Evolutionary conservation across 2,329 filamentous ascomycete genomes (phyloP), one percentile per base, ranked within the genome.

Genomic region (Monilinia laxa): DNA sequence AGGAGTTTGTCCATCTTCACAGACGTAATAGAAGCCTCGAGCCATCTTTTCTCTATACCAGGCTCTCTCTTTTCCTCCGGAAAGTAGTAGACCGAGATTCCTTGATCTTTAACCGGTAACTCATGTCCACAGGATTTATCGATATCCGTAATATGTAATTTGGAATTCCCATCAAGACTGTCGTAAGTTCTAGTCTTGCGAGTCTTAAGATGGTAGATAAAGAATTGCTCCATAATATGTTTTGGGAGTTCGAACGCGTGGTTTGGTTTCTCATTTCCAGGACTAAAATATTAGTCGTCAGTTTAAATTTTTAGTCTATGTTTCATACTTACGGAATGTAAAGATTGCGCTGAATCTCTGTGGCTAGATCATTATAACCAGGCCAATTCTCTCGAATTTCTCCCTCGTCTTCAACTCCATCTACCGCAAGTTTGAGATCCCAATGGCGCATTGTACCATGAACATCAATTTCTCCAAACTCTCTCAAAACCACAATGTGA

Each of bases 381-480:
- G 51, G 52, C 49, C 38, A 53, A 49, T 70, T 67, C 16, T 28
- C 35, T 38, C 60, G 49, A 10, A 56, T 54, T 16, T 72, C 63
- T 25, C 68, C 60, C 5, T 68, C 23, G 31, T 51, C 47, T 51
- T 65, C 47, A 23, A 62, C 60, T 10, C 74, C 73, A 23, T 58
- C 67, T 9, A 70, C 72, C 40, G 52, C 51, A 20, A 77, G 66
- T 23, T 68, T 66, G n/a, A 72, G 71, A 65, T 77, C 76, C 74
- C 75, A 76, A 12, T 71, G 67, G 57, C 74, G 67, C 67, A 69
- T 71, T 10, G 70, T 71, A 38, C 76, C 74, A 67, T 77, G 75
- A 9, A 75, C 62, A 64, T 72, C 71, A 9, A 76, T 67, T 14
- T 51, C 57, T 3, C 73, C 75, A 25, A 74, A 67, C 0, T 68